These are phyloP conservation scores for Avena sativa DNA, from an alignment of 176 grass and related monocot species.

Conservation along the genomic window DNA sequence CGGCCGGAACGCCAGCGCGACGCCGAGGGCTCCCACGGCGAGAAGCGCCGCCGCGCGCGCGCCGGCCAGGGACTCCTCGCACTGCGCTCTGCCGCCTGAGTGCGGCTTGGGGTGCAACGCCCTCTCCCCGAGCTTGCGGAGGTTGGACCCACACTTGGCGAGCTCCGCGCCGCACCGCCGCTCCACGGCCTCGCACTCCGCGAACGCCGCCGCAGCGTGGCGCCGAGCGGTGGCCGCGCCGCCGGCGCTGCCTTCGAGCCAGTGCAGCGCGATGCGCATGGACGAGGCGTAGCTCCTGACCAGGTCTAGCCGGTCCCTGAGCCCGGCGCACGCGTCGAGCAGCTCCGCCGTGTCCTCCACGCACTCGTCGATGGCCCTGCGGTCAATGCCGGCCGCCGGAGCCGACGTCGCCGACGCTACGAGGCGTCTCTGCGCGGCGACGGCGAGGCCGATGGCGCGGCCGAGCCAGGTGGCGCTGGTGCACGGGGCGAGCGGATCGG, in stretches of 20 bases:
- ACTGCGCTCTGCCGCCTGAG: background rate
- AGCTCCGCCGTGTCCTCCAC: slow-evolving; percentile 70
- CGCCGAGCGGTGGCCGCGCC: background rate
- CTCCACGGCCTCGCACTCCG: slow-evolving; percentile 71
- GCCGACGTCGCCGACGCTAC: background rate
- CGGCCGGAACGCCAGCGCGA: slow-evolving; percentile 62
- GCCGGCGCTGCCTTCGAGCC: slow-evolving; percentile 46
- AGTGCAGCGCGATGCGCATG: slow-evolving; percentile 59
- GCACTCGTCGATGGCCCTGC: slow-evolving; percentile 53
- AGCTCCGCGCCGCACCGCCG: slow-evolving; percentile 66
- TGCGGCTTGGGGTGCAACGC: slow-evolving; percentile 41
- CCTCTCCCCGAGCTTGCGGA: slow-evolving; percentile 73
- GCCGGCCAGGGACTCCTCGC: slow-evolving; percentile 54
- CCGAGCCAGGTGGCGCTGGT: slow-evolving; percentile 64
- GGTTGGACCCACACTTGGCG: slow-evolving; percentile 71
- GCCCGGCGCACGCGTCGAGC: slow-evolving; percentile 70
- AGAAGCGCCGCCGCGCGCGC: slow-evolving; percentile 58
- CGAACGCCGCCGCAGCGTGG: slow-evolving; percentile 44
- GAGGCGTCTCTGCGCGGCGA: slow-evolving; percentile 52
- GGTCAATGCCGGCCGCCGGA: slow-evolving; percentile 16
- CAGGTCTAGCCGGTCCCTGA: slow-evolving; percentile 51
- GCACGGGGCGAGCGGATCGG: slow-evolving; percentile 41
- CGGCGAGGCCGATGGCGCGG: slow-evolving; percentile 57
- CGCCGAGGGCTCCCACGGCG: slow-evolving; percentile 49
- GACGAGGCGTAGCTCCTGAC: slow-evolving; percentile 52